Conservation (phyloP, 2,329 filamentous ascomycete genomes). For the Aspergillus sp. region DNA sequence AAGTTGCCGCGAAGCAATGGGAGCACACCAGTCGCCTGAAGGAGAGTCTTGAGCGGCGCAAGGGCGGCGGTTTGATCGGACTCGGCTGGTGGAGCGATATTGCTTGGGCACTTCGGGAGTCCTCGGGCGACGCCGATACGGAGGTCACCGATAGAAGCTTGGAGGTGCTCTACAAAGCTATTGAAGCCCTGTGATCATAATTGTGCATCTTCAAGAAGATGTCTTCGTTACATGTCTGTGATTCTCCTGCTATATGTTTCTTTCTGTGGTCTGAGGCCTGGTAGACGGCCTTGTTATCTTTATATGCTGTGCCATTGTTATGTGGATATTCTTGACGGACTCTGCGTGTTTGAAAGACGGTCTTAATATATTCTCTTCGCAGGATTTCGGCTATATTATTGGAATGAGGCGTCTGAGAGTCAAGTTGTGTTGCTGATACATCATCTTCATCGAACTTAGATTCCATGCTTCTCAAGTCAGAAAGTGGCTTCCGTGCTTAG, state of each 20-base stretch:
- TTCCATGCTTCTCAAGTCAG: too few species aligned
- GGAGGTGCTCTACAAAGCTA: constrained; percentile 56
- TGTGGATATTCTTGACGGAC: neutral
- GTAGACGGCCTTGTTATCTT: neutral
- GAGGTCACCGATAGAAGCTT: constrained; percentile 50
- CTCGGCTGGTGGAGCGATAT: constrained; percentile 87
- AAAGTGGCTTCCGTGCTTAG: too few species aligned
- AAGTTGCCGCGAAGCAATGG: constrained; percentile 86
- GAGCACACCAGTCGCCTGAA: constrained; percentile 90
- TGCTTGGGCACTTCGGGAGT: constrained; percentile 67
- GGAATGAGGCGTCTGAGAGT: neutral
- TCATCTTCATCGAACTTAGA: too few species aligned
- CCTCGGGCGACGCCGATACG: constrained; percentile 11
- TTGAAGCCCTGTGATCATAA: constrained; percentile 49
- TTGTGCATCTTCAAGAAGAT: neutral
- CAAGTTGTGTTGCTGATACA: too few species aligned
- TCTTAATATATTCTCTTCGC: neutral
- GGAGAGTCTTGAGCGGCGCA: constrained; percentile 79
- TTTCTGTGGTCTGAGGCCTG: neutral
- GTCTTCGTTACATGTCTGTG: neutral
- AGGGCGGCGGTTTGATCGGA: constrained; percentile 75
- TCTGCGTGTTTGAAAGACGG: neutral
- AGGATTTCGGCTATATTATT: neutral
- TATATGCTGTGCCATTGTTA: neutral
- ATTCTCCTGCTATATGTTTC: neutral